Base-by-base conservation (phyloP, 2,329 filamentous ascomycete genomes). In the Trichoderma sp. region DNA sequence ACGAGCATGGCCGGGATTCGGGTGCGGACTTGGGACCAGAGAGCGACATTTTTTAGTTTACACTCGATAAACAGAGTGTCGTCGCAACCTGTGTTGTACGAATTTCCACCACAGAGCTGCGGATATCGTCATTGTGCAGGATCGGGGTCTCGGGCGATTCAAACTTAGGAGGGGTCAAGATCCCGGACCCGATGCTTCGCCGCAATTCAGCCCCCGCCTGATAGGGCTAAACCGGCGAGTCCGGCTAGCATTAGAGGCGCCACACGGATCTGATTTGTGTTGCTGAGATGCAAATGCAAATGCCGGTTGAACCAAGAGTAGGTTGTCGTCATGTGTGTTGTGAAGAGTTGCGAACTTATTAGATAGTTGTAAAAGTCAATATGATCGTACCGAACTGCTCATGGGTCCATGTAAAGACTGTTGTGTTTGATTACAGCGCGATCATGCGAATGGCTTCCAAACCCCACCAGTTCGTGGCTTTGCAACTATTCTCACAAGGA, bases 171-270 rank as follows among this genome's bases (percentile, higher is more conserved):
- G 39, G 36, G 53, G 28, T 20, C 6, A 12, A 7, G 43, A n/a
- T 61, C 26, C 65, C 55, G 66, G 43, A 57, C 55, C 66, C 55
- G 66, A 61, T 58, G 65, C 65, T 39, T 47, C 65, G 65, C 65
- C 63, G 43, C 63, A 66, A 36, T 50, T n/a, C 15, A 26, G 47
- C 55, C 63, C 53, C 66, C 66, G 30, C 66, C 47, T 61, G 28
- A 20, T 32, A 58, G 28, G 26, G 53, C 64, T 58, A 20, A 43
- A 11, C 11, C 30, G 43, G 32, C 20, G 34, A 39, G 23, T 43
- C 64, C 50, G 50, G 50, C 64, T 67, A 53, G 47, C 15, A 34
- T 13, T 59, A 59, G 55, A 20, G 30, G 53, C 32, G 50, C 64
- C 32, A 67, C 32, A 57, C 11, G 9, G 32, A 58, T 67, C 23